Percentiles rank a stretch among this genome's conserved stretches.
Evolutionary conservation across 2,329 filamentous ascomycete genomes (phyloP).

Genomic region (Coniochaeta pulveracea): DNA sequence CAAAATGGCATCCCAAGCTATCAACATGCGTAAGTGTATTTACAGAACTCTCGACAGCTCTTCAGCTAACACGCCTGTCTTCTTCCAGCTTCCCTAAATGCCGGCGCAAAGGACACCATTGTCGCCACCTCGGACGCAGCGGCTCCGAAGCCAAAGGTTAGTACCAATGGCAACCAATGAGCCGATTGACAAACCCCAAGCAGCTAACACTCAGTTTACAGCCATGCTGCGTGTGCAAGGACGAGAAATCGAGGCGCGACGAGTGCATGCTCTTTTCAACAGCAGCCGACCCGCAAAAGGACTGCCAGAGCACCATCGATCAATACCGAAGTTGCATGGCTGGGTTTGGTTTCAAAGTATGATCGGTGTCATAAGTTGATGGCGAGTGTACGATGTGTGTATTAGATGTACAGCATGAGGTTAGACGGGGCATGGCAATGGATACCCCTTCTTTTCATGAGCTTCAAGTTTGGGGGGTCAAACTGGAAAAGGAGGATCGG

Average conservation of each 20-base stretch:
- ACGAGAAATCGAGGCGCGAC: slow-evolving; percentile 84
- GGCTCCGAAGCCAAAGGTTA: slow-evolving; percentile 31
- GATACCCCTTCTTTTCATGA: not conserved
- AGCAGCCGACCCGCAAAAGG: slow-evolving; percentile 66
- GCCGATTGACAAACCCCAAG: not conserved
- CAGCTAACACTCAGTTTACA: slow-evolving; percentile 23
- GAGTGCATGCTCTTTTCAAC: slow-evolving; percentile 99
- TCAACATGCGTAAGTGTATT: slow-evolving; percentile 1
- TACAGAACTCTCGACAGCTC: not conserved
- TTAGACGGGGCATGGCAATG: slow-evolving; percentile 2
- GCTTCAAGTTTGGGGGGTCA: too few relatives aligned
- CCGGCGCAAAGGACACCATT: slow-evolving; percentile 16
- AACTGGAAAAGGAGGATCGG: too few relatives aligned
- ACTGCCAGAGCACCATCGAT: slow-evolving; percentile 73
- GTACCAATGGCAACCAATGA: slow-evolving; percentile 1
- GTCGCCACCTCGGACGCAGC: slow-evolving; percentile 9
- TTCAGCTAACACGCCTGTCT: not conserved
- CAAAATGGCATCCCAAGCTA: slow-evolving; percentile 2
- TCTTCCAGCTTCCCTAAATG: slow-evolving; percentile 4
- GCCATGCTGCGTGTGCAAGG: slow-evolving; percentile 97
- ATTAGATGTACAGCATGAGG: slow-evolving; percentile 3
- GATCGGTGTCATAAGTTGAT: slow-evolving; percentile 9
- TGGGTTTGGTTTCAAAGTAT: slow-evolving; percentile 76
- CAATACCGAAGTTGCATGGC: slow-evolving; percentile 89
- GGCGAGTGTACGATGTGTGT: slow-evolving; percentile 2